A percentile compares a stretch with the other conserved stretches of the same genome.
Evolutionary conservation across 139 green algal species (phyloP).

Genomic region (Eudorina sp.): DNA sequence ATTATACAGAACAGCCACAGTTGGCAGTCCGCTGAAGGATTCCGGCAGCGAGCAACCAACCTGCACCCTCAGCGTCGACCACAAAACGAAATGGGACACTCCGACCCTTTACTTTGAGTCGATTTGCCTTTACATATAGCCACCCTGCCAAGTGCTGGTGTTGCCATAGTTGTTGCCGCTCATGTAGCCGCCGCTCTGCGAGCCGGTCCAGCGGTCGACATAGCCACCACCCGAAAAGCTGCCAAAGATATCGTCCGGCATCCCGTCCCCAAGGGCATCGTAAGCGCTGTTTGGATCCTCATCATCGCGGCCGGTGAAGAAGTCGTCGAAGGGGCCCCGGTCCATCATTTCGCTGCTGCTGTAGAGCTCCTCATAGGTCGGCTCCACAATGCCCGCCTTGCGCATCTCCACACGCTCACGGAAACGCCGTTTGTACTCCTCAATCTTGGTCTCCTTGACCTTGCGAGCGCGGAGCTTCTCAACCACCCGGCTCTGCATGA

Average conservation of each 20-base stretch:
- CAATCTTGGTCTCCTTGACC: constrained; percentile 70
- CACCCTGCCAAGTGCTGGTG: constrained; percentile 27
- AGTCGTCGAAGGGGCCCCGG: constrained; percentile 60
- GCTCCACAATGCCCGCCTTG: constrained; percentile 65
- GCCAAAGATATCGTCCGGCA: constrained; percentile 14
- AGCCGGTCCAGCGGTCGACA: not conserved
- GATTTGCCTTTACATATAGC: constrained; percentile 29
- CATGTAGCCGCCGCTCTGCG: constrained; percentile 10
- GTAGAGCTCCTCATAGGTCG: constrained; percentile 65
- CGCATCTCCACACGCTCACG: constrained; percentile 60
- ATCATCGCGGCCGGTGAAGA: constrained; percentile 42
- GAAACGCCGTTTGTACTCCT: constrained; percentile 69
- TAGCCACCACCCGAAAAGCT: not conserved
- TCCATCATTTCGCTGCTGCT: constrained; percentile 25
- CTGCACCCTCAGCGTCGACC: no score
- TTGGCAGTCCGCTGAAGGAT: no score
- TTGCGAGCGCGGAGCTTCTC: constrained; percentile 66
- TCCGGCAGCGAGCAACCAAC: no score
- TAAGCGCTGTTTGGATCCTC: constrained; percentile 29
- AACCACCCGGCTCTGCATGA: constrained; percentile 68
- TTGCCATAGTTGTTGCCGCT: constrained; percentile 15
- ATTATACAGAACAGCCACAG: no score
- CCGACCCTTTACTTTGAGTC: no score
- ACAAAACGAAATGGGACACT: no score
- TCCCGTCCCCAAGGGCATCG: not conserved